Conservation (phyloP, 495 filamentous ascomycete genomes). For the Hapsidospora chrysogenum region DNA sequence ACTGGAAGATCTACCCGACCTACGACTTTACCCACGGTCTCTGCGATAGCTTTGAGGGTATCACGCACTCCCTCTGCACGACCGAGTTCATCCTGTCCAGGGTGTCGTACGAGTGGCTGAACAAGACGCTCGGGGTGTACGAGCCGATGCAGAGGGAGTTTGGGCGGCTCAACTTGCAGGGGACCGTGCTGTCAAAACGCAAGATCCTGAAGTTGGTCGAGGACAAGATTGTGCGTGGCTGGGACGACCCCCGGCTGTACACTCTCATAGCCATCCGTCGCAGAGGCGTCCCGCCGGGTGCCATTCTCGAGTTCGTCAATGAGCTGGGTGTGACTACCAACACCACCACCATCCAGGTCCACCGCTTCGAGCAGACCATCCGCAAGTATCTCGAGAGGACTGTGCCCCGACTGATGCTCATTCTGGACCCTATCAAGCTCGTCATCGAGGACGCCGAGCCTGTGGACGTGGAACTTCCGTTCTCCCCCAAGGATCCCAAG, state of each 20-base stretch:
- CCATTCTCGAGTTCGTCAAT: constrained; percentile 73
- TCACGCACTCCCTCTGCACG: constrained; percentile 81
- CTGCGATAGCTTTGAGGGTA: constrained; percentile 76
- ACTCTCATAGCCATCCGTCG: constrained; percentile 74
- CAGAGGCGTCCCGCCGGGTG: constrained; percentile 71
- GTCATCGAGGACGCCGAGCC: constrained; percentile 62
- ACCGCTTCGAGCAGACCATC: constrained; percentile 62
- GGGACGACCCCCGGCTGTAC: constrained; percentile 82
- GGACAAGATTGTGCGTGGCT: constrained; percentile 54
- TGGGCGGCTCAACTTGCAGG: constrained; percentile 63
- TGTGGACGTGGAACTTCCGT: constrained; percentile 51
- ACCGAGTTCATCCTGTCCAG: constrained; percentile 65
- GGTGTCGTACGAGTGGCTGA: constrained; percentile 79
- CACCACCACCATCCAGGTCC: constrained; percentile 52
- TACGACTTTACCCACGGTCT: constrained; percentile 86
- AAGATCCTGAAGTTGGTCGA: constrained; percentile 64
- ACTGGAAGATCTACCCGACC: constrained; percentile 78
- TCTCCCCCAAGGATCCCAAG: constrained; percentile 54
- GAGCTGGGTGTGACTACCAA: constrained; percentile 76
- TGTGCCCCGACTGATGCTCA: constrained; percentile 74
- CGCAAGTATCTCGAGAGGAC: constrained; percentile 68
- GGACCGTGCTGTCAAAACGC: constrained; percentile 72
- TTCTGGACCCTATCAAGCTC: constrained; percentile 67
- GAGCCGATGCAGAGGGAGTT: constrained; percentile 72
- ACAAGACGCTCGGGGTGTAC: constrained; percentile 51